Evolutionary conservation across 805 yeast genomes (phyloP).

Genomic region (Saccharomycopsis sp.): DNA sequence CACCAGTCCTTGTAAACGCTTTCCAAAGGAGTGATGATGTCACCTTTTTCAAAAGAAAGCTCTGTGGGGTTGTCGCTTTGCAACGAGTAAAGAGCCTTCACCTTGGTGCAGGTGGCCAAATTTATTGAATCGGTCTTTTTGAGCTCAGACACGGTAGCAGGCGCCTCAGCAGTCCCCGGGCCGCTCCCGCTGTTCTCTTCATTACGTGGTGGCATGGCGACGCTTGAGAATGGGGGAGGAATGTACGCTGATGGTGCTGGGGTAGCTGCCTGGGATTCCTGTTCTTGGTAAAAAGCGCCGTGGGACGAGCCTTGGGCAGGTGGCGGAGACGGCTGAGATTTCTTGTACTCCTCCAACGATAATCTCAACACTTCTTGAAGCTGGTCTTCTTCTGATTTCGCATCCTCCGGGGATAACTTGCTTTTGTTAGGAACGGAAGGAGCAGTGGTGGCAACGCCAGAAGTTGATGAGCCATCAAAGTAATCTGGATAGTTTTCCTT

Average conservation of each 20-base stretch:
- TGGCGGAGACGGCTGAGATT: slow-evolving; percentile 13
- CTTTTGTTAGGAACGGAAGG: background rate
- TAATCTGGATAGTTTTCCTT: slow-evolving; percentile 33
- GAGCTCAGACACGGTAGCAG: slow-evolving; percentile 18
- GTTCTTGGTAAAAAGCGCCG: too few relatives aligned
- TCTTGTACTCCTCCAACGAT: slow-evolving; percentile 55
- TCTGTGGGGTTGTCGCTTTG: slow-evolving; percentile 77
- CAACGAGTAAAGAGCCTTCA: slow-evolving; percentile 78
- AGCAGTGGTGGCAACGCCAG: slow-evolving; percentile 16
- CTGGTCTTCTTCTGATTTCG: slow-evolving; percentile 65
- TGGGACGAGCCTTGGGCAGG: background rate
- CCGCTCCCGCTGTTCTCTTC: background rate
- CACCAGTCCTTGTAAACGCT: slow-evolving; percentile 92
- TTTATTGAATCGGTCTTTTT: slow-evolving; percentile 33
- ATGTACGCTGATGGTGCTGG: too few relatives aligned
- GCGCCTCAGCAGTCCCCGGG: background rate
- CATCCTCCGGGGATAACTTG: slow-evolving; percentile 30
- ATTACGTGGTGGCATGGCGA: background rate
- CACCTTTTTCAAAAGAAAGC: slow-evolving; percentile 78
- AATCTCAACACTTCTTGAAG: slow-evolving; percentile 65
- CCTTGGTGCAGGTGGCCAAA: too few relatives aligned
- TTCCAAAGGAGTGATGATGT: slow-evolving; percentile 78
- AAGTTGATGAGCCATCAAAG: too few relatives aligned
- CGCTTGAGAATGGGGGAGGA: background rate
- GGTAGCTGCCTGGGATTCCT: too few relatives aligned